phyloP scores from a whole-genome alignment of 176 grass and related monocot genomes.

The Carex myosuroides region DNA sequence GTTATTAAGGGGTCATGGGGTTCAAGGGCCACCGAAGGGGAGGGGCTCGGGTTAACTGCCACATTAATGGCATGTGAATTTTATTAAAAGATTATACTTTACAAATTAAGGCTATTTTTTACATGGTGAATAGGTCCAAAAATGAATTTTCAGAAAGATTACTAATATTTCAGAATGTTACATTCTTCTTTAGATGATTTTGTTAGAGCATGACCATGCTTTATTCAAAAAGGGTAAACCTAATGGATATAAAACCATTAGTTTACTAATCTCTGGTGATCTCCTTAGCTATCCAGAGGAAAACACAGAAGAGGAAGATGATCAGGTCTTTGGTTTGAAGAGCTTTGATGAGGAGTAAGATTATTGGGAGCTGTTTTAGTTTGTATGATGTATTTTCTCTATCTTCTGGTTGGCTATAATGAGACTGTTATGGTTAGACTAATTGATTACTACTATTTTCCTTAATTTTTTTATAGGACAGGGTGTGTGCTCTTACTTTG shows the following conservation, averaged over 20 bases:
- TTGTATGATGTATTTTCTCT: background rate
- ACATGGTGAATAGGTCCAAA: no score
- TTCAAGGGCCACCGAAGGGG: no score
- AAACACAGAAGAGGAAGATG: background rate
- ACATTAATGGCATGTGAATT: no score
- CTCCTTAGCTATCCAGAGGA: background rate
- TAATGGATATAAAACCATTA: background rate
- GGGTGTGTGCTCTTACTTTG: background rate
- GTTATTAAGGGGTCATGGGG: no score
- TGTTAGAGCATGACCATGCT: background rate
- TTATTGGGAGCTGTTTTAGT: background rate
- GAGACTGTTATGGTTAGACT: background rate
- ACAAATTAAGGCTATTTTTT: no score
- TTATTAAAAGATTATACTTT: no score
- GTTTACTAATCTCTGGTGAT: background rate
- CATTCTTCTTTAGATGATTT: background rate
- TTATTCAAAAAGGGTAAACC: background rate
- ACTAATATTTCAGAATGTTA: no score
- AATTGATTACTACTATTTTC: background rate
- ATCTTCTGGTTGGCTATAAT: background rate
- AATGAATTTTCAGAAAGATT: no score
- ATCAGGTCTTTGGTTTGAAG: background rate
- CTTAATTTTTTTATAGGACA: background rate
- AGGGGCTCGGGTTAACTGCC: no score
- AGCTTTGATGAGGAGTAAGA: background rate